Percentiles rank a stretch among this genome's conserved stretches.
Conservation (phyloP, 2,329 filamentous ascomycete species). For the Aspergillus candidus region DNA sequence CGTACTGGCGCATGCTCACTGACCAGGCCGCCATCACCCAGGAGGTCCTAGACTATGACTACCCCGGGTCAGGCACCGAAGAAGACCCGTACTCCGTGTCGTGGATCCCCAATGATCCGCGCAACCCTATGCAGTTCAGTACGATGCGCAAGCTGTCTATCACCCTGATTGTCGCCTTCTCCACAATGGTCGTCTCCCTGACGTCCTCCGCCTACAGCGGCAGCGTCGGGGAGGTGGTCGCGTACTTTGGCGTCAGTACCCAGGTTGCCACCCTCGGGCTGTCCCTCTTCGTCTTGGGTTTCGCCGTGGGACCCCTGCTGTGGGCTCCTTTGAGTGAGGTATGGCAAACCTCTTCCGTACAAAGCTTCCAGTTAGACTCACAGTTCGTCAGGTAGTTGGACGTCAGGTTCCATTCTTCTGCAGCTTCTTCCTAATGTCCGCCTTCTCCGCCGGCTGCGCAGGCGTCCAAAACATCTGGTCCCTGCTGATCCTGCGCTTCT, state of each 20-base stretch:
- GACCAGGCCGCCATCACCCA: slow-evolving; percentile 4
- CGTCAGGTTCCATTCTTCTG: slow-evolving; percentile 18
- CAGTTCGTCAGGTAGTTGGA: slow-evolving; percentile 40
- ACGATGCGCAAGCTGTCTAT: slow-evolving; percentile 38
- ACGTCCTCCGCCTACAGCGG: slow-evolving; percentile 38
- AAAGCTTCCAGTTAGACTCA: slow-evolving; percentile 31
- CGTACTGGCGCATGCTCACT: slow-evolving; percentile 1
- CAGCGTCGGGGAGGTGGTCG: slow-evolving; percentile 34
- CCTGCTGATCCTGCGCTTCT: slow-evolving; percentile 56
- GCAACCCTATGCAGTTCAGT: slow-evolving; percentile 40
- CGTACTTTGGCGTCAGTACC: slow-evolving; percentile 34
- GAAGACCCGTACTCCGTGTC: slow-evolving; percentile 43
- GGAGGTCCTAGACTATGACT: slow-evolving; percentile 32
- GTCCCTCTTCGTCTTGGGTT: slow-evolving; percentile 25
- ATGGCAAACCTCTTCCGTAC: slow-evolving; percentile 13
- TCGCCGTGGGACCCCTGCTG: slow-evolving; percentile 23
- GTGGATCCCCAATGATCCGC: slow-evolving; percentile 43
- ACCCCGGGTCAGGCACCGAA: slow-evolving; percentile 39
- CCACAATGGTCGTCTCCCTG: slow-evolving; percentile 40
- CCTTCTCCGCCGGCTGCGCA: slow-evolving; percentile 38
- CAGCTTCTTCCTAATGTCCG: slow-evolving; percentile 1
- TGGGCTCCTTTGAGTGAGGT: slow-evolving; percentile 28
- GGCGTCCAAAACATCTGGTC: slow-evolving; percentile 47
- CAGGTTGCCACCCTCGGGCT: slow-evolving; percentile 36
- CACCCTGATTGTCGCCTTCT: slow-evolving; percentile 35